Evolutionary conservation across 768 basidiomycete genomes (phyloP), one percentile per base, ranked within the genome.

Genomic region (Mrakia blollopis): DNA sequence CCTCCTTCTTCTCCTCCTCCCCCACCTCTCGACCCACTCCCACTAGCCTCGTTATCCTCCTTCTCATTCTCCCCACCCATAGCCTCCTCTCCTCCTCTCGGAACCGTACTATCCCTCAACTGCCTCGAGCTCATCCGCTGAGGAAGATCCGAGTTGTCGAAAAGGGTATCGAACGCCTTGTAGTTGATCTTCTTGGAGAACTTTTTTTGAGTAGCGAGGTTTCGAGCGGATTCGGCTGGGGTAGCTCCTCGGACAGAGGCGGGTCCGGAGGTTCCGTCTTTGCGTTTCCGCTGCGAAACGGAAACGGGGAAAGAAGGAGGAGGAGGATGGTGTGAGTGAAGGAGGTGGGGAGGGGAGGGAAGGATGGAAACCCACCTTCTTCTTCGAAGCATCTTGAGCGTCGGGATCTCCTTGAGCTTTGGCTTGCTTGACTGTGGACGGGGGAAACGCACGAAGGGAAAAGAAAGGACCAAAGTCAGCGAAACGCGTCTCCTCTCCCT

Each of bases 151-250:
- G 61, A 47, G 62, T 78, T 75, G 50, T 80, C 76, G 82, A 95
- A 92, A 16, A 96, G 87, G 75, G 89, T 88, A 80, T 91, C 91
- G 73, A 95, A 88, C 0, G 92, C 93, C 80, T 92, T 91, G 82
- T 96, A 97, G 83, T 97, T 97, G 84, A 96, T 95, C 72, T 93
- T 89, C 81, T 92, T 92, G 84, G 92, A 93, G 84, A 94, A 94
- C 74, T 83, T 83, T 81, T 89, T 93, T 85, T 93, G 92, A 85
- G 91, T 91, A 80, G 94, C 86, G 50, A 95, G 86, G 77, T 89
- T 89, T 52, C 87, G 87, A 32, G 92, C 91, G 0, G 91, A 89
- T 80, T 93, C 92, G 28, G 91, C 91, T 0, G 91, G 88, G 7
- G 90, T 91, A 23, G 85, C 86, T 9, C 90, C 91, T 69, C 88